A percentile compares a stretch with the other conserved stretches of the same genome.
phyloP scores from a whole-genome alignment of 768 basidiomycete genomes.

The Lactarius evosmus region DNA sequence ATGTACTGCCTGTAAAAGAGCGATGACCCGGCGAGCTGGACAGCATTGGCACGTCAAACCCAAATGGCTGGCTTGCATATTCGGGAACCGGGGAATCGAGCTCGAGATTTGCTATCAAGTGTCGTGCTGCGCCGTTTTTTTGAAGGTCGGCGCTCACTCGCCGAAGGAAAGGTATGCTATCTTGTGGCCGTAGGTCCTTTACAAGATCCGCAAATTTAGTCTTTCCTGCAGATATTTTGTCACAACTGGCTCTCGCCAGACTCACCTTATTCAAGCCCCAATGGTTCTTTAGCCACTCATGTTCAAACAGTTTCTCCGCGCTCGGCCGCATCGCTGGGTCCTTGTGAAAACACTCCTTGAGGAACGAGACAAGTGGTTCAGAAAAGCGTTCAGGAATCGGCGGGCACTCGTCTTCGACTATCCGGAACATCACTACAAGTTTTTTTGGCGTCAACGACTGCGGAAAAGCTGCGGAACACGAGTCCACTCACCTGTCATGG shows the following conservation, averaged over 20 bases:
- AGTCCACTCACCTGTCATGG: constrained; percentile 69
- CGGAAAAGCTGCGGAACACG: not conserved
- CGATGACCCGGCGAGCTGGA: constrained; percentile 24
- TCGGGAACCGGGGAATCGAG: constrained; percentile 38
- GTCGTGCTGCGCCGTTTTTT: constrained; percentile 61
- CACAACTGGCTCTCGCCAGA: not conserved
- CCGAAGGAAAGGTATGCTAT: constrained; percentile 92
- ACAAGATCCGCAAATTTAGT: constrained; percentile 2
- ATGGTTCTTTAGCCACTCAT: constrained; percentile 83
- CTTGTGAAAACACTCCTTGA: constrained; percentile 87
- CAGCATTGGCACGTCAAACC: constrained; percentile 24
- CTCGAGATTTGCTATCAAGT: constrained; percentile 42
- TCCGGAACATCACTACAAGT: constrained; percentile 86
- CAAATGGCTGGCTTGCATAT: not conserved
- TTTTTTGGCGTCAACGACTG: not conserved
- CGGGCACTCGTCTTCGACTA: constrained; percentile 90
- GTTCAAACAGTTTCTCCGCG: constrained; percentile 83
- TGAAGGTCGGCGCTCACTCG: constrained; percentile 86
- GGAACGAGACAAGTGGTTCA: constrained; percentile 71
- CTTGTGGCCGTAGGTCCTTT: constrained; percentile 83
- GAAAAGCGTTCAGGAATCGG: constrained; percentile 82
- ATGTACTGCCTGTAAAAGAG: constrained; percentile 9
- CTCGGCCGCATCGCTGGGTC: constrained; percentile 78
- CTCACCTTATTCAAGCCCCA: constrained; percentile 77
- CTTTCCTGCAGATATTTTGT: constrained; percentile 1